Evolutionary conservation across 257 asterid genomes (phyloP).

Genomic region (Solanum bulbocastanum): DNA sequence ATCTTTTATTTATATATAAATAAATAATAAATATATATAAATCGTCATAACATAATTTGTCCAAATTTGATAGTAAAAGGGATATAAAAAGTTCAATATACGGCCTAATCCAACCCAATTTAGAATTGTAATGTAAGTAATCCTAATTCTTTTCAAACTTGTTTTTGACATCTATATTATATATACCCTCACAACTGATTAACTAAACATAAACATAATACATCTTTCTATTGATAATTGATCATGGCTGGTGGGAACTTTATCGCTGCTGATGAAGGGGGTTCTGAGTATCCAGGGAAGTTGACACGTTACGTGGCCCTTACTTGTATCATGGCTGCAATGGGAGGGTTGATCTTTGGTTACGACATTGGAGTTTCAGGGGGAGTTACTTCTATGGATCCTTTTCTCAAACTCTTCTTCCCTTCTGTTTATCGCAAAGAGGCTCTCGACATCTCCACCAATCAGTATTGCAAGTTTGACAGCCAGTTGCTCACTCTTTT

Average conservation of each 20-base stretch:
- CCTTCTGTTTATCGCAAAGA: neutral
- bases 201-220: neutral
- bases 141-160: no score
- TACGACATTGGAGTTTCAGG: neutral
- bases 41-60: no score
- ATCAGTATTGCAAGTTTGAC: neutral
- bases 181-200: neutral
- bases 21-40: no score
- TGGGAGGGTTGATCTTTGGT: neutral
- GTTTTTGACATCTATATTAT: neutral
- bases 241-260: neutral
- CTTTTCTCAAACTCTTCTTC: neutral
- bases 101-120: no score
- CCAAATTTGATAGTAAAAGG: no score
- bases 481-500: neutral
- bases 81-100: no score
- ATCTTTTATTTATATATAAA: no score
- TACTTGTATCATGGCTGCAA: neutral
- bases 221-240: neutral
- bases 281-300: neutral
- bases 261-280: neutral
- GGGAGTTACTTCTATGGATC: neutral
- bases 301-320: neutral
- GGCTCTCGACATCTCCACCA: neutral
- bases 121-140: no score